Evolutionary conservation across 805 yeast species (phyloP).

Genomic region (Candida loeiensis): DNA sequence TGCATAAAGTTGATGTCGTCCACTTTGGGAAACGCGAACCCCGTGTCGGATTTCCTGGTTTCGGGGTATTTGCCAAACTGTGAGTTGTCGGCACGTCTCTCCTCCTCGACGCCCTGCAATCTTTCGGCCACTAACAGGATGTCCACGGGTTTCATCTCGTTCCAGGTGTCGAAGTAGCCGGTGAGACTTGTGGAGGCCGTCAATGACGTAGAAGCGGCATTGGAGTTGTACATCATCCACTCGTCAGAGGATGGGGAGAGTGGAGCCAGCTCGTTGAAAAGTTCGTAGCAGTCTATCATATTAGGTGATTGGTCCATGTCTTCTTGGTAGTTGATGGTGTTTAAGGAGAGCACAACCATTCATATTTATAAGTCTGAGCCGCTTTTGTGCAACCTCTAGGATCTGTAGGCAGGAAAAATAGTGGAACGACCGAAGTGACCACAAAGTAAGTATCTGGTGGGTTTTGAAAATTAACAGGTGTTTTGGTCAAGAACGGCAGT

Average conservation of each 20-base stretch:
- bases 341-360: background rate
- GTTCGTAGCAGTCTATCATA: slow-evolving; percentile 1
- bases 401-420: background rate
- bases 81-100: background rate
- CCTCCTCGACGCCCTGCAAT: background rate
- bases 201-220: slow-evolving; percentile 5
- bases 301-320: background rate
- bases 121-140: slow-evolving; percentile 5
- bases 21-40: background rate
- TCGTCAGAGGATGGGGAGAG: slow-evolving; percentile 6
- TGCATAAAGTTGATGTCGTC: background rate
- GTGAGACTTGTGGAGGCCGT: slow-evolving; percentile 5
- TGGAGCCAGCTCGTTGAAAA: slow-evolving; percentile 9
- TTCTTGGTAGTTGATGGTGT: background rate
- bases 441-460: too few relatives aligned
- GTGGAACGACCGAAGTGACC: slow-evolving; percentile 4
- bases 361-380: background rate
- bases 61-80: background rate
- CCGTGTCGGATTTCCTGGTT: background rate
- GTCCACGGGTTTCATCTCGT: slow-evolving; percentile 7
- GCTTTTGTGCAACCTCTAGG: too few relatives aligned
- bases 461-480: slow-evolving; percentile 1
- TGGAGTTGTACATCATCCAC: slow-evolving; percentile 5
- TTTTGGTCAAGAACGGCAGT: background rate
- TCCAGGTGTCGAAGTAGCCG: slow-evolving; percentile 7